A percentile compares a stretch with the other conserved stretches of the same genome.
phyloP scores from a whole-genome alignment of 768 basidiomycete species.

The Obba rivulosa region DNA sequence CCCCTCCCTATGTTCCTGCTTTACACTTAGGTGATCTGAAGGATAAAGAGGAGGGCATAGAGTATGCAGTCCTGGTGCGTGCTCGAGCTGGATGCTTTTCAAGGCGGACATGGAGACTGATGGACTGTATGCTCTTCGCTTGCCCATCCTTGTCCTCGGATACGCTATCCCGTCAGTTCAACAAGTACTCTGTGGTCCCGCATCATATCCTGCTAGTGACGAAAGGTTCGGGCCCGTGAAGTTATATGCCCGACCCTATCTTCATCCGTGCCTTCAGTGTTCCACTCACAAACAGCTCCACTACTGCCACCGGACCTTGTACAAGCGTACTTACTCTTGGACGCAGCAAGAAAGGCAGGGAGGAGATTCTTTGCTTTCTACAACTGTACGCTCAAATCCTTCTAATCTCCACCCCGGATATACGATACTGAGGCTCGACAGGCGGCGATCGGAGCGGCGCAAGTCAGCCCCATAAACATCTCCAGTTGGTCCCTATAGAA shows the following conservation, averaged over 20 bases:
- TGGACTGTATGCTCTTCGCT: neutral
- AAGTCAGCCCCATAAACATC: slow-evolving; percentile 85
- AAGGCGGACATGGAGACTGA: neutral
- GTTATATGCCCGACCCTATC: neutral
- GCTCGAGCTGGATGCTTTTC: neutral
- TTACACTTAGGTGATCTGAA: slow-evolving; percentile 72
- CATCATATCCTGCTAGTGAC: slow-evolving; percentile 86
- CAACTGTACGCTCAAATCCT: slow-evolving; percentile 56
- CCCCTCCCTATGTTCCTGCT: slow-evolving; percentile 78
- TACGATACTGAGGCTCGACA: slow-evolving; percentile 19
- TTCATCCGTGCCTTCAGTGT: slow-evolving; percentile 41
- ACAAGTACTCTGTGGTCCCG: slow-evolving; percentile 81
- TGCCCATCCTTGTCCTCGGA: neutral
- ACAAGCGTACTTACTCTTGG: slow-evolving; percentile 67
- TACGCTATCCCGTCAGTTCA: slow-evolving; percentile 46
- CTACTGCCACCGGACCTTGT: slow-evolving; percentile 75
- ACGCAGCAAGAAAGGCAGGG: slow-evolving; percentile 58
- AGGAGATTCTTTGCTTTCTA: slow-evolving; percentile 78
- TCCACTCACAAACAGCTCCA: slow-evolving; percentile 72
- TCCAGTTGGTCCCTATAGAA: slow-evolving; percentile 76
- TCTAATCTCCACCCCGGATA: neutral
- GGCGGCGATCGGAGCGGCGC: slow-evolving; percentile 80
- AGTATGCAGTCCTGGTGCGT: slow-evolving; percentile 69
- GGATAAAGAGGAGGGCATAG: slow-evolving; percentile 49
- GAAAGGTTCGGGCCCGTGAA: slow-evolving; percentile 50